Conservation (phyloP, 129 eudicot genomes). For the Deinandra increscens region DNA sequence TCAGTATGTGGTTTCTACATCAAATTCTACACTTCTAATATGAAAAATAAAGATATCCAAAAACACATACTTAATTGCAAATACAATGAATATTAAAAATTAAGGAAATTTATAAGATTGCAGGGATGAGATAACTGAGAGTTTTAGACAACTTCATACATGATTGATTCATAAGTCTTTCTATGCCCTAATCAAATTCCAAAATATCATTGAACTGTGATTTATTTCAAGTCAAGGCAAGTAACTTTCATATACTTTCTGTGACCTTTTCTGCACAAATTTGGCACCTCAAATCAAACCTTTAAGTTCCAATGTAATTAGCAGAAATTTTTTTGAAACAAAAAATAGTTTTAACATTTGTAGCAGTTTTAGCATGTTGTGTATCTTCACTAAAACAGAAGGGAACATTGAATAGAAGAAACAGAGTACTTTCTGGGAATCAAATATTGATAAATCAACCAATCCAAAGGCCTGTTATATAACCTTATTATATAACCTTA, state of each 20-base stretch:
- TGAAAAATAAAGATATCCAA: not conserved
- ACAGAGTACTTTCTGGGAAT: no score
- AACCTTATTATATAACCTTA: no score
- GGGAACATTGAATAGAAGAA: no score
- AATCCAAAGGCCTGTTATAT: no score
- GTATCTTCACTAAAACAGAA: no score
- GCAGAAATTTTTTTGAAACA: not conserved
- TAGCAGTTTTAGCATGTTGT: not conserved
- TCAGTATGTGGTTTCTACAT: no score
- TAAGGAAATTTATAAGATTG: not conserved
- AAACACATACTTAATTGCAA: not conserved
- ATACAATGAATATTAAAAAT: not conserved
- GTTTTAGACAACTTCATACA: not conserved
- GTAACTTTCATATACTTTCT: not conserved
- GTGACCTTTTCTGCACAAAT: not conserved
- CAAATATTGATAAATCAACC: no score
- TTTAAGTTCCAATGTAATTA: not conserved
- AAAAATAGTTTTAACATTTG: not conserved
- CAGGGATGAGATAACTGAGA: not conserved
- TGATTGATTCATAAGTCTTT: not conserved
- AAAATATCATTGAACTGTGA: not conserved
- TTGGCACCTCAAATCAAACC: not conserved
- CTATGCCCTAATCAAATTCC: not conserved
- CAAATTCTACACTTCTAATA: no score
- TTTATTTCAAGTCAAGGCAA: not conserved